A percentile compares a stretch with the other conserved stretches of the same genome.
Conservation (phyloP, 108 stramenopile genomes). For the Skeletonema marinoi region DNA sequence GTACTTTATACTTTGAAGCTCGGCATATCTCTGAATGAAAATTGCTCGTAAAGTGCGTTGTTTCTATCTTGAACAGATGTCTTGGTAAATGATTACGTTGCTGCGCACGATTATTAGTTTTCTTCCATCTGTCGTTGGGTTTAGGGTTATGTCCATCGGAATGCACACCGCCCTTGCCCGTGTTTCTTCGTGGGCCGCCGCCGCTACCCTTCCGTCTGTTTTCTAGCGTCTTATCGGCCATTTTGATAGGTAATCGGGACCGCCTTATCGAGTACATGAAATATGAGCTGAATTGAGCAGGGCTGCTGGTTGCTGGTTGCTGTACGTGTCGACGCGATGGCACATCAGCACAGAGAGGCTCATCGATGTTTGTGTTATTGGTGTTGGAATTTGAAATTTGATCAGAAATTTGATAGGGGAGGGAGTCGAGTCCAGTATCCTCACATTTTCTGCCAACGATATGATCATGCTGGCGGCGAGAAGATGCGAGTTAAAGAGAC, state of each 20-base stretch:
- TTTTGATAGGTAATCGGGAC: not conserved
- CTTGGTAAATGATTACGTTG: not conserved
- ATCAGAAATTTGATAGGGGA: no score
- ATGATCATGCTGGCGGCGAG: no score
- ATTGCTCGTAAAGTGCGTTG: not conserved
- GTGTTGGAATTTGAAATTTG: no score
- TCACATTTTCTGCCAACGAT: no score
- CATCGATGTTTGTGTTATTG: no score
- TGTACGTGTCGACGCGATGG: no score
- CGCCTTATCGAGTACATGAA: not conserved
- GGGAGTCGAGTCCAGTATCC: no score
- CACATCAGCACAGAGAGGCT: no score
- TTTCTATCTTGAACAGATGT: not conserved
- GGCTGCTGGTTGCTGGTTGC: no score
- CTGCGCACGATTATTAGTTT: not conserved
- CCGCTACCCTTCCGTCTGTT: not conserved
- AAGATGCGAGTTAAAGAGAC: no score
- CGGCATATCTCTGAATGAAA: conserved; percentile 21
- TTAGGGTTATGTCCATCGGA: not conserved
- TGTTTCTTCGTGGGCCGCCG: not conserved
- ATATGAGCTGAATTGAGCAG: no score
- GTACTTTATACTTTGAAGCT: conserved; percentile 53
- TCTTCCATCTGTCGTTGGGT: not conserved
- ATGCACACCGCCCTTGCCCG: not conserved
- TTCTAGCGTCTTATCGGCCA: not conserved